Evolutionary conservation across 148 eudicot species (phyloP), one percentile per base, ranked within the genome.

Genomic region (Silene uniflora): DNA sequence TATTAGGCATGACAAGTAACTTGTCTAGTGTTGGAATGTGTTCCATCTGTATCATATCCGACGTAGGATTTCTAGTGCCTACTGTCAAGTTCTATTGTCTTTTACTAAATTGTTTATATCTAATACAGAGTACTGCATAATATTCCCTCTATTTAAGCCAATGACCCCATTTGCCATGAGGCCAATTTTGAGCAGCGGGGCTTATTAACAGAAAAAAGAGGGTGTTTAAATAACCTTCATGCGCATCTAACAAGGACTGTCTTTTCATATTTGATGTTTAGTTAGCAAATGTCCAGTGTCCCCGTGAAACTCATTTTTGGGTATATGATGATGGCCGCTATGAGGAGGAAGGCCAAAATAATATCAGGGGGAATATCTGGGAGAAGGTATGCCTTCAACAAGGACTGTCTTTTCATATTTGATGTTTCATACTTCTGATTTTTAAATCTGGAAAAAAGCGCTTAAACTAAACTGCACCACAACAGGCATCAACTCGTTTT

Each of bases 261-360:
- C 70, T 60, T 71, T 55, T 25, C 78, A 35, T 79, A 18, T 35
- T 47, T 76, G 54, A 77, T 79, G 72, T 91, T 70, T 89, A 96
- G 99, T 84, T 96, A 73, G 99, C 98, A 9, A 91, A 88, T 32
- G 99, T 96, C 67, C 99, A 96, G 78, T 96, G 99, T 60, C 99
- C 98, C 52, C 98, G 99, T 76, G 99, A 91, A 80, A 92, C 98
- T 77, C 99, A 96, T 87, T 96, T 92, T 82, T 96, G 99, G 99
- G 99, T 96, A 58, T 96, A 96, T 77, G 99, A 92, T 77, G 99
- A 96, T 86, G 99, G 99, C 60, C 98, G 98, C 39, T 96, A 96
- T 74, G 99, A 96, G 88, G 99, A 96, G 81, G 99, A 96, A 88
- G 99, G 99, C 65, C 98, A 96, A 84, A 96, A 96, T 83, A 92